Evolutionary conservation across 2,329 filamentous ascomycete genomes (phyloP), one percentile per base, ranked within the genome.

Genomic region (Knufia fluminis): DNA sequence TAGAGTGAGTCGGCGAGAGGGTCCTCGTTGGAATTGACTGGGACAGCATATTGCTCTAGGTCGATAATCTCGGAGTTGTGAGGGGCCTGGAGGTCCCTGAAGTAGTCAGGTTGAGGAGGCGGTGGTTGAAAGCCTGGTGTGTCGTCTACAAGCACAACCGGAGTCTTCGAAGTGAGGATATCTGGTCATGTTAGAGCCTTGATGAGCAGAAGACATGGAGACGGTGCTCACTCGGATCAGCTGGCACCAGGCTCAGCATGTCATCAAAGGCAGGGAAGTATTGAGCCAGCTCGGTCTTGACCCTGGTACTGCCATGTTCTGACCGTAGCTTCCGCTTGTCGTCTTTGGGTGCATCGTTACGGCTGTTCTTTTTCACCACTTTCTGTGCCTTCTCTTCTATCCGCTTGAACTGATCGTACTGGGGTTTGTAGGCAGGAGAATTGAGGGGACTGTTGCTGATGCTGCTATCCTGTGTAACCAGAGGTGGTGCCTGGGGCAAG

Each of bases 221-320:
- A 40, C 28, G n/a, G 23, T 17, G 52, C 61, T 52, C 76, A 90
- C 89, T 83, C 59, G 83, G 74, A 67, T 90, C 83, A 60, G 84
- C 84, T 33, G 82, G 79, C 55, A 87, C 83, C 63, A 94, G 86
- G 54, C 86, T 89, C 68, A 97, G 88, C 57, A 96, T 79, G 64
- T 94, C 87, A 67, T 96, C 90, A 67, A 95, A 97, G 62, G 94
- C 90, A 46, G 86, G 82, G 62, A 97, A 96, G 69, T 95, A 97
- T 42, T 81, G 78, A 32, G 89, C 83, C 53, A 97, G 75, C 63
- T 96, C 90, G 68, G 89, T 96, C 74, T 94, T 95, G 69, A 89
- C 83, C 59, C 87, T 78, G 46, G 83, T 83, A 9, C 84, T 85
- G 60, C 77, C 78, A 63, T 94, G 88, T 61, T 94, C 86, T 46